A percentile compares a stretch with the other conserved stretches of the same genome.
These are phyloP conservation scores for Microbotryomycetes sp. DNA, from an alignment of 1,284 basidiomycete species.

Conservation along the genomic window DNA sequence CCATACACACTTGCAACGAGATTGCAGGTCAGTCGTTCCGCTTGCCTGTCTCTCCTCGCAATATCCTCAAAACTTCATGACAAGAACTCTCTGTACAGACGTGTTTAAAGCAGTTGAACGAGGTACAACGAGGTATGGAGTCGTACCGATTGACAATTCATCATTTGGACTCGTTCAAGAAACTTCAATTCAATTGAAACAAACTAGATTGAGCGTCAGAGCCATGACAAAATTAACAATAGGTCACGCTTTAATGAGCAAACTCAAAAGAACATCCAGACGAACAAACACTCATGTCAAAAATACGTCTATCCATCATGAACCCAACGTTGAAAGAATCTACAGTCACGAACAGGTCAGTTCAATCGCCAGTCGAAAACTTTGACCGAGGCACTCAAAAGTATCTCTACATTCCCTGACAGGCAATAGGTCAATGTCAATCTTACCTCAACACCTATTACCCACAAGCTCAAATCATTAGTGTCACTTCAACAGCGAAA, in stretches of 20 bases:
- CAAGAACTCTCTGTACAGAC: conserved; percentile 11
- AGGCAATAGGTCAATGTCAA: conserved; percentile 36
- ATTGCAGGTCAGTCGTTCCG: conserved; percentile 17
- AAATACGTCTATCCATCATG: no score
- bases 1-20: conserved; percentile 11
- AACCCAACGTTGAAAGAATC: conserved; percentile 19
- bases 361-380: not conserved
- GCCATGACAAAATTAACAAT: conserved; percentile 28
- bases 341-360: conserved; percentile 37
- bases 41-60: no score
- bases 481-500: conserved; percentile 33
- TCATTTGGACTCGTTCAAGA: conserved; percentile 34
- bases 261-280: not conserved
- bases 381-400: not conserved
- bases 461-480: conserved; percentile 17
- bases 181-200: conserved; percentile 26
- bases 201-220: conserved; percentile 15
- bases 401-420: no score
- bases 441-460: conserved; percentile 24
- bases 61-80: not conserved
- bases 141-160: conserved; percentile 37
- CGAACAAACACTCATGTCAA: no score
- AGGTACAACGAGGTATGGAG: conserved; percentile 10
- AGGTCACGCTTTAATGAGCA: conserved; percentile 33
- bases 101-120: conserved; percentile 29